Percentiles rank a stretch among this genome's conserved stretches.
These are phyloP conservation scores for Mycosarcoma maydis DNA, from an alignment of 1,284 basidiomycete genomes.

Conservation along the genomic window DNA sequence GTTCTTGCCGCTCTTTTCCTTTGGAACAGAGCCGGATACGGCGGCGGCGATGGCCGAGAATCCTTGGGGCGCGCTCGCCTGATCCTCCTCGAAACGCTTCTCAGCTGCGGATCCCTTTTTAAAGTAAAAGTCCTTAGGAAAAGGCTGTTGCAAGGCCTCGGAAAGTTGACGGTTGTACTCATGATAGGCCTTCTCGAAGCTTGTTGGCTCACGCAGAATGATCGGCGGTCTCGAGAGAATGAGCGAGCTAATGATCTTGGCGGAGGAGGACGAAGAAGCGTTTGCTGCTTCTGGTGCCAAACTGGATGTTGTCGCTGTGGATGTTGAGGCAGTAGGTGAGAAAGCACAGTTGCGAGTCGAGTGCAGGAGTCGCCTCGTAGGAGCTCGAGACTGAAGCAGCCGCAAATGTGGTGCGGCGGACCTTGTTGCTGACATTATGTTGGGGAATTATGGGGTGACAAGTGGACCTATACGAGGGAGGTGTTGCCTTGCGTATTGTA, in stretches of 20 bases:
- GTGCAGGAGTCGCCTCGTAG: constrained; percentile 27
- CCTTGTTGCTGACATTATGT: constrained; percentile 28
- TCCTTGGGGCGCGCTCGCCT: constrained; percentile 31
- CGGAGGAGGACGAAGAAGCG: constrained; percentile 20
- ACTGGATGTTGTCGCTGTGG: constrained; percentile 1
- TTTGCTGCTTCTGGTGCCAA: constrained; percentile 3
- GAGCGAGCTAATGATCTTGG: constrained; percentile 69
- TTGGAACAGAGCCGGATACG: constrained; percentile 9
- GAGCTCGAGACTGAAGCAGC: constrained; percentile 13
- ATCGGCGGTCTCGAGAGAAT: constrained; percentile 86
- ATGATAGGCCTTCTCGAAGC: constrained; percentile 86
- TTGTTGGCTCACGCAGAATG: constrained; percentile 78
- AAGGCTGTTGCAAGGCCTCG: constrained; percentile 86
- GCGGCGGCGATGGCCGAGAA: constrained; percentile 34
- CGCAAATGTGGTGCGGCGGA: constrained; percentile 31
- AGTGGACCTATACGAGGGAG: not conserved
- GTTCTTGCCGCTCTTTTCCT: constrained; percentile 11
- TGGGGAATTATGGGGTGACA: not conserved
- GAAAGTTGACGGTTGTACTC: constrained; percentile 84
- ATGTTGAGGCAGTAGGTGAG: constrained; percentile 8
- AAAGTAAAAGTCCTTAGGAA: constrained; percentile 92
- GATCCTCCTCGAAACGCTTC: constrained; percentile 76
- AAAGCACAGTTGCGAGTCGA: constrained; percentile 15
- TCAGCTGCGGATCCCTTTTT: constrained; percentile 89
- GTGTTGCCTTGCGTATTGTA: no score